Evolutionary conservation across 2,329 filamentous ascomycete genomes (phyloP).

Genomic region (Cladosporium sp.): DNA sequence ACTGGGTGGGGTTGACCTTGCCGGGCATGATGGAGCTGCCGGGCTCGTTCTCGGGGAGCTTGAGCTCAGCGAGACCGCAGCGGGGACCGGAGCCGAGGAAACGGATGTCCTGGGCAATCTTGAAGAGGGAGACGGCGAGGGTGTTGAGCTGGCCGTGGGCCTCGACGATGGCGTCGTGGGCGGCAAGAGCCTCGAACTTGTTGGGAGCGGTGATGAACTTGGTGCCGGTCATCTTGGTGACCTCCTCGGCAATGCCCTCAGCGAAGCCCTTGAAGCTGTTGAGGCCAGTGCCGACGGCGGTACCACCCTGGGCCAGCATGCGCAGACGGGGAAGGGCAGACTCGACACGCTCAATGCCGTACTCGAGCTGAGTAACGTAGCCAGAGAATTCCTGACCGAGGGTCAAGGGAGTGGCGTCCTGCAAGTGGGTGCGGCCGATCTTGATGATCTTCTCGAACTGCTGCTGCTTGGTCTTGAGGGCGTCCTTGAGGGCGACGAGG

Average conservation of each 20-base stretch:
- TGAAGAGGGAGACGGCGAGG: slow-evolving; percentile 85
- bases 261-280: slow-evolving; percentile 98
- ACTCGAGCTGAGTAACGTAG: slow-evolving; percentile 92
- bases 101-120: slow-evolving; percentile 97
- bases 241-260: slow-evolving; percentile 86
- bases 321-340: slow-evolving; percentile 78
- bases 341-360: slow-evolving; percentile 84
- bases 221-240: slow-evolving; percentile 87
- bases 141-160: slow-evolving; percentile 93
- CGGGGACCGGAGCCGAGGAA: slow-evolving; percentile 95
- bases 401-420: slow-evolving; percentile 94
- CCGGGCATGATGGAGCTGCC: slow-evolving; percentile 98
- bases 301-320: slow-evolving; percentile 90
- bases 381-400: slow-evolving; percentile 97
- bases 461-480: slow-evolving; percentile 84
- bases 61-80: slow-evolving; percentile 91
- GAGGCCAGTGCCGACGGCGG: slow-evolving; percentile 93
- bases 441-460: slow-evolving; percentile 96
- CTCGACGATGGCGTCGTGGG: slow-evolving; percentile 94
- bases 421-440: slow-evolving; percentile 95
- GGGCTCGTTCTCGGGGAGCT: slow-evolving; percentile 95
- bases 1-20: slow-evolving; percentile 99
- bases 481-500: slow-evolving; percentile 76
- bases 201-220: slow-evolving; percentile 96
- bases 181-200: slow-evolving; percentile 96